phyloP scores from a whole-genome alignment of 163 green algal species.

The Coccomyxa subellipsoidea region DNA sequence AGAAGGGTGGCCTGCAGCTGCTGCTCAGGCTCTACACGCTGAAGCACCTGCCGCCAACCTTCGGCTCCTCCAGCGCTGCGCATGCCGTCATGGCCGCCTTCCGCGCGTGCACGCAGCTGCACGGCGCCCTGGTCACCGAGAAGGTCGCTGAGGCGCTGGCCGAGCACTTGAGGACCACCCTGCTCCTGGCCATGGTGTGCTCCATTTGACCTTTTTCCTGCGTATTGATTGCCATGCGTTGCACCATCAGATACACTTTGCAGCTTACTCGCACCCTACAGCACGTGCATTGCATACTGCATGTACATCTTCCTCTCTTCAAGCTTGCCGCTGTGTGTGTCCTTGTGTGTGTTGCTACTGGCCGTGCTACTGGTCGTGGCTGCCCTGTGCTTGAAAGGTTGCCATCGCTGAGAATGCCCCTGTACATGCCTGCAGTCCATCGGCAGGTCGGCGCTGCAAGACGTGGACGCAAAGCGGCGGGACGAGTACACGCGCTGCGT shows the following conservation, averaged over 20 bases:
- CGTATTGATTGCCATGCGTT: too few species aligned
- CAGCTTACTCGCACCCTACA: too few species aligned
- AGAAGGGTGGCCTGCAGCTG: constrained; percentile 69
- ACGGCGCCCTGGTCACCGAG: constrained; percentile 34
- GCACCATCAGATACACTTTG: too few species aligned
- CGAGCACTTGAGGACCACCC: background rate
- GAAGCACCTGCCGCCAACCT: constrained; percentile 65
- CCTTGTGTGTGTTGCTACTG: too few species aligned
- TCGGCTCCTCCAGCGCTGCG: constrained; percentile 63
- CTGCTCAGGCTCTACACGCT: constrained; percentile 77
- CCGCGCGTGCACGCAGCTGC: constrained; percentile 27
- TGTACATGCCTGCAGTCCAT: constrained; percentile 9
- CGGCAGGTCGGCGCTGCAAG: constrained; percentile 40
- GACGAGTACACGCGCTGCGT: constrained; percentile 56
- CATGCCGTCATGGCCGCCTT: constrained; percentile 64
- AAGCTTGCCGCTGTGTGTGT: too few species aligned
- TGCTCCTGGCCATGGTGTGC: background rate
- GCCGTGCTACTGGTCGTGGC: too few species aligned
- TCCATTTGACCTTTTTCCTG: too few species aligned
- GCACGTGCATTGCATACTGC: too few species aligned
- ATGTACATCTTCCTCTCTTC: too few species aligned
- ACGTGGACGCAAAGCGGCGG: constrained; percentile 44
- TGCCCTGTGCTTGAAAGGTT: too few species aligned
- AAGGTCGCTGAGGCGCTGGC: background rate
- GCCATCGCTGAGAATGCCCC: too few species aligned